Evolutionary conservation across 306 rosid genomes (phyloP).

Genomic region (Fragaria vesca): DNA sequence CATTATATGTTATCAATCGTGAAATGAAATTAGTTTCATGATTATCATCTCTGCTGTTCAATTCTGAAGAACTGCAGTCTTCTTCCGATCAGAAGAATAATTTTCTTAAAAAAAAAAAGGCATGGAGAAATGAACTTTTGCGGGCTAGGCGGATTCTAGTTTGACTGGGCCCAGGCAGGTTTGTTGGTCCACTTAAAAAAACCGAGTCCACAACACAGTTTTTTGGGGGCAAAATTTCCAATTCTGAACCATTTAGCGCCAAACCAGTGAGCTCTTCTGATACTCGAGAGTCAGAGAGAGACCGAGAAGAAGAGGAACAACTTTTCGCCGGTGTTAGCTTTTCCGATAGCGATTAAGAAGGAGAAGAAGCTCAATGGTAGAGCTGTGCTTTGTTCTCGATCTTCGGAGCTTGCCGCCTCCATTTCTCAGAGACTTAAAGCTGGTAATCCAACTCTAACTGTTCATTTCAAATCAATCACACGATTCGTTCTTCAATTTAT

Average conservation of each 20-base stretch:
- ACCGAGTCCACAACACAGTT: neutral
- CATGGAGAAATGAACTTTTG: too few relatives aligned
- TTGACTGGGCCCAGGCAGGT: too few relatives aligned
- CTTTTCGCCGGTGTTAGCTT: neutral
- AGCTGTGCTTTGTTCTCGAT: constrained; percentile 66
- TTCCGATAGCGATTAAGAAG: neutral
- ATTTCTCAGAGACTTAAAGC: constrained; percentile 50
- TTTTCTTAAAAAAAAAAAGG: too few relatives aligned
- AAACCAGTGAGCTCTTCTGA: neutral
- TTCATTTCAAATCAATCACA: neutral
- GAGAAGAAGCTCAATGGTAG: constrained; percentile 49
- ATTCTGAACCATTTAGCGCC: constrained; percentile 10
- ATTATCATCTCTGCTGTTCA: too few relatives aligned
- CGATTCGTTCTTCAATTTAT: neutral
- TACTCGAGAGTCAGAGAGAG: neutral
- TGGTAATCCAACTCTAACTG: constrained; percentile 32
- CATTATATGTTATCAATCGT: too few relatives aligned
- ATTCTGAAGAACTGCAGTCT: too few relatives aligned
- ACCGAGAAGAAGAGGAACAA: neutral
- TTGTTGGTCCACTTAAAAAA: too few relatives aligned
- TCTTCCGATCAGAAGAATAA: too few relatives aligned
- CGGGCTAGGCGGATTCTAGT: too few relatives aligned
- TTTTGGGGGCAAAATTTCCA: neutral
- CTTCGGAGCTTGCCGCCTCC: constrained; percentile 61
- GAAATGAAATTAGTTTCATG: too few relatives aligned